Evolutionary conservation across 1,284 basidiomycete genomes (phyloP).

Genomic region (Trichosporon coremiiforme): DNA sequence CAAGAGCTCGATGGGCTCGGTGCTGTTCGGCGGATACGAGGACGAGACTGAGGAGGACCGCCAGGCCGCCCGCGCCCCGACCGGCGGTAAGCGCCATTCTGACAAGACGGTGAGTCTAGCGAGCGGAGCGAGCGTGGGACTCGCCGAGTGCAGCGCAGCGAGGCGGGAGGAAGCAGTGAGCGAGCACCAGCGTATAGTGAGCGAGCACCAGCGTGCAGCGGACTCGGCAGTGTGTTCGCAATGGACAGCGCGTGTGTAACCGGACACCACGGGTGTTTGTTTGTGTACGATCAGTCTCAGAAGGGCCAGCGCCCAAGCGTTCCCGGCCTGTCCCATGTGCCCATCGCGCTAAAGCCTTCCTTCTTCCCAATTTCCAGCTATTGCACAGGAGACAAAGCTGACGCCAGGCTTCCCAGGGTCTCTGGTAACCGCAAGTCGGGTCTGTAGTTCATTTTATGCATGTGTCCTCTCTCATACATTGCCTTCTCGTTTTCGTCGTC

Average conservation of each 20-base stretch:
- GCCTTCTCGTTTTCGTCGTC: too few species aligned
- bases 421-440: conserved; percentile 17
- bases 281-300: neutral
- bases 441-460: neutral
- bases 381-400: neutral
- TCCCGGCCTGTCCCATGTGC: neutral
- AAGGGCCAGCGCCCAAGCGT: neutral
- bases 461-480: neutral
- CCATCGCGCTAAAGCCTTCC: neutral
- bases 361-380: neutral
- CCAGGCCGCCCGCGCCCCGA: conserved; percentile 34
- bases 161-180: neutral
- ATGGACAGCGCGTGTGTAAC: too few species aligned
- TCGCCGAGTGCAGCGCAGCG: neutral
- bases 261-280: neutral
- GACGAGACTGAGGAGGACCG: conserved; percentile 48
- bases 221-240: too few species aligned
- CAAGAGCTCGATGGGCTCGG: conserved; percentile 46
- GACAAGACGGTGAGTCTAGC: conserved; percentile 38
- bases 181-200: too few species aligned
- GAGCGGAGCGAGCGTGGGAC: too few species aligned
- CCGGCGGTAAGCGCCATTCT: conserved; percentile 42
- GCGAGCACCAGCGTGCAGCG: too few species aligned
- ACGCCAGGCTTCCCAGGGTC: conserved; percentile 23
- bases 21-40: conserved; percentile 52